Percentiles rank a stretch among this genome's conserved stretches.
phyloP scores from a whole-genome alignment of 75 land plant species.

The Gnetum montanum region DNA sequence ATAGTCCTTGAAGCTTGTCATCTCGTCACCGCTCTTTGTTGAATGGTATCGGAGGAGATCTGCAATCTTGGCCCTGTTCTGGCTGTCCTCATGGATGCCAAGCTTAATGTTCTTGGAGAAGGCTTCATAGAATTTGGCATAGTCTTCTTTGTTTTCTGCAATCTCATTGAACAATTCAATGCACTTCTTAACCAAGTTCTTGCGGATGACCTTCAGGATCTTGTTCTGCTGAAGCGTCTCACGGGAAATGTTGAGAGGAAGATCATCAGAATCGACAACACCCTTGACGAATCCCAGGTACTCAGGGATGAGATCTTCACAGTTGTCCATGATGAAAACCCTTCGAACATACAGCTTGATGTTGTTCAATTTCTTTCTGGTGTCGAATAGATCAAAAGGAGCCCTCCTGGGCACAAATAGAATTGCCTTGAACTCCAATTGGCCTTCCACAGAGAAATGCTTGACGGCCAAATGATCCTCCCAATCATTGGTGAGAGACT shows the following conservation, averaged over 20 bases:
- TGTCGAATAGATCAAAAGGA: conserved; percentile 65
- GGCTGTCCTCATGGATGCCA: conserved; percentile 54
- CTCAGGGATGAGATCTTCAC: conserved; percentile 65
- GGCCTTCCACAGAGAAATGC: conserved; percentile 47
- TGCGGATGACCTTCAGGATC: conserved; percentile 62
- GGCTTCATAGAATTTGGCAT: conserved; percentile 52
- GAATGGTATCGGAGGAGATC: conserved; percentile 64
- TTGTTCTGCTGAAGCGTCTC: conserved; percentile 63
- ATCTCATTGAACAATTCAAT: conserved; percentile 58
- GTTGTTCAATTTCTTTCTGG: conserved; percentile 66
- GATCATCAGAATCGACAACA: conserved; percentile 73
- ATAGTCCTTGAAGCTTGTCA: conserved; percentile 80
- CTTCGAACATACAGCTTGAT: conserved; percentile 70
- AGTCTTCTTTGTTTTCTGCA: conserved; percentile 62
- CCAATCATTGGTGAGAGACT: conserved; percentile 63
- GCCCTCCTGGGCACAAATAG: conserved; percentile 51
- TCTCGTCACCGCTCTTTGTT: conserved; percentile 70
- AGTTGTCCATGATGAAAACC: conserved; percentile 74
- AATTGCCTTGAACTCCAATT: conserved; percentile 54
- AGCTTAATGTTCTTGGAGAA: conserved; percentile 30
- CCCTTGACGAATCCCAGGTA: conserved; percentile 70
- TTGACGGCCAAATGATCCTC: conserved; percentile 75
- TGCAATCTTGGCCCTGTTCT: conserved; percentile 57
- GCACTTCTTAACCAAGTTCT: conserved; percentile 66
- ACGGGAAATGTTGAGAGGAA: conserved; percentile 68